Base-by-base conservation (phyloP, 108 stramenopile genomes). In the Pelagomonas calceolata region DNA sequence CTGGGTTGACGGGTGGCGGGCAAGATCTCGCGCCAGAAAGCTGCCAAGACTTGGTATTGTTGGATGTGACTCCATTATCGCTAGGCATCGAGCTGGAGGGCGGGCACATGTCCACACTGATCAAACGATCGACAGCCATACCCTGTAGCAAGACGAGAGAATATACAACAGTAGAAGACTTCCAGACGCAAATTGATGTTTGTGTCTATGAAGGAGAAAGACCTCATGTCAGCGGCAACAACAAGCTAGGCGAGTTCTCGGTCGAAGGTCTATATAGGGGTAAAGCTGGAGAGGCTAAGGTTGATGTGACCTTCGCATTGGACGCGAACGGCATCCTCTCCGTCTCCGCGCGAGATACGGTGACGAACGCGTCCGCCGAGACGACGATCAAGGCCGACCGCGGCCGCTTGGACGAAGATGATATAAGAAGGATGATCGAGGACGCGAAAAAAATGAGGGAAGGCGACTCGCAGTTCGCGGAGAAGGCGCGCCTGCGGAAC, bases 251-350 rank as follows among this genome's bases (percentile, higher is more conserved):
- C 31, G 82, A 82, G 34, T 91, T 91, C 66, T 85, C 84, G 65
- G 89, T 91, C 72, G 82, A 82, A 34, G 90, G 90, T 34, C 85
- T 91, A 18, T 78, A 91, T 80, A 79, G 88, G 63, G 90, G 88
- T 31, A 83, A 85, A 21, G 85, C 85, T 31, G 90, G 90, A 30
- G 90, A 91, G 73, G 88, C 90, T 45, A 89, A 91, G 79, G 88
- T 87, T 17, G 86, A 87, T 66, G 86, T 87, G 0, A 84, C 87
- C 33, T 92, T 92, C 70, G 82, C 85, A 32, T 75, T 92, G 34
- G 89, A 90, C 80, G 89, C 91, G 31, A 94, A 94, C 77, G 92
- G 92, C 68, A 94, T 94, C 72, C 86, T 94, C 31, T 75, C 88
- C 66, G 93, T 94, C 14, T 74, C 79, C n/a, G 93, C 93, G 31